Evolutionary conservation across 2,329 filamentous ascomycete species (phyloP).

Genomic region (Chalaropsis ovoidea): DNA sequence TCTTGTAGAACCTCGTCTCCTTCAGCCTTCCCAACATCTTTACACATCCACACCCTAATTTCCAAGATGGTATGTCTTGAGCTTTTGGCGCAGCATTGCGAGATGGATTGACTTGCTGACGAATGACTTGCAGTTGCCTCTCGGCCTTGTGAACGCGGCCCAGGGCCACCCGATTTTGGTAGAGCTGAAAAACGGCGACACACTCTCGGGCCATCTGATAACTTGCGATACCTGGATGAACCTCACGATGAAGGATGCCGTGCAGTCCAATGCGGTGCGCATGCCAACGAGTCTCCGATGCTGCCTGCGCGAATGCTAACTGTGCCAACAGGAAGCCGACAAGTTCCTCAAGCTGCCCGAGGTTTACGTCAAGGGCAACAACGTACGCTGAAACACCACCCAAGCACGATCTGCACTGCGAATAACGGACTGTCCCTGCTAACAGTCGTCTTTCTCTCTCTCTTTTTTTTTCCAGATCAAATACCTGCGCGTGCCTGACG

Average conservation of each 20-base stretch:
- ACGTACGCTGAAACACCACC: slow-evolving; percentile 51
- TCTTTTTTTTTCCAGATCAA: slow-evolving; percentile 62
- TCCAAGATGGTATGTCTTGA: slow-evolving; percentile 4
- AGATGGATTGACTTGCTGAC: not conserved
- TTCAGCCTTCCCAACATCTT: not conserved
- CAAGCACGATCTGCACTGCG: not conserved
- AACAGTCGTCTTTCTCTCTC: slow-evolving; percentile 27
- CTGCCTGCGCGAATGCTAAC: slow-evolving; percentile 26
- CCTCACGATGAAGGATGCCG: slow-evolving; percentile 89
- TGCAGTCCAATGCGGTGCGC: slow-evolving; percentile 76
- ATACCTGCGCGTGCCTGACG: slow-evolving; percentile 90
- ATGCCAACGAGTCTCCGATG: not conserved
- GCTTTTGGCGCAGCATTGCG: not conserved
- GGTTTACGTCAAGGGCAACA: slow-evolving; percentile 94
- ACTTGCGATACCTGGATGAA: slow-evolving; percentile 99
- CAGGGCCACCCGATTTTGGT: slow-evolving; percentile 98
- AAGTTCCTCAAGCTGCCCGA: slow-evolving; percentile 87
- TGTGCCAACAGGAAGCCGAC: slow-evolving; percentile 64
- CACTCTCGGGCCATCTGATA: slow-evolving; percentile 88
- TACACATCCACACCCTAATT: slow-evolving; percentile 5
- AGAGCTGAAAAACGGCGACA: slow-evolving; percentile 95
- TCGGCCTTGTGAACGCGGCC: slow-evolving; percentile 83
- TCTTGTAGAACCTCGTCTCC: slow-evolving; percentile 14
- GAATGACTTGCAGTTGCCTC: slow-evolving; percentile 44
- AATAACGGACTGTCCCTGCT: not conserved